Conservation (phyloP, 1,284 basidiomycete genomes). For the Fomes fomentarius region DNA sequence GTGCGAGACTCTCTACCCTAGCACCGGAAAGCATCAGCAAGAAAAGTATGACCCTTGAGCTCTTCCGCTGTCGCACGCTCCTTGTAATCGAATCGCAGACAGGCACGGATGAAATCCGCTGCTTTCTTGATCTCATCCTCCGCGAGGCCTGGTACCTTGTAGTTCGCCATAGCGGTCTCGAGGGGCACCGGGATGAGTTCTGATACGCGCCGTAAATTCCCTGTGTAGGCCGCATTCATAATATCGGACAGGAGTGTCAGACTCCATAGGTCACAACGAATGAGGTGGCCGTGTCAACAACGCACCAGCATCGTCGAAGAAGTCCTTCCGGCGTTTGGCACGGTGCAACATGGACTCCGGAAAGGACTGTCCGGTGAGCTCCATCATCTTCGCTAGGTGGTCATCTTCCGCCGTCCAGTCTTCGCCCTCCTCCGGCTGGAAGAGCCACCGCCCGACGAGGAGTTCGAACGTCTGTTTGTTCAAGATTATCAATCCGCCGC, state of each 20-base stretch:
- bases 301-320: slow-evolving; percentile 21
- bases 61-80: slow-evolving; percentile 10
- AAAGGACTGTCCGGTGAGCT: slow-evolving; percentile 22
- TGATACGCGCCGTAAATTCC: slow-evolving; percentile 13
- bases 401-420: slow-evolving; percentile 21
- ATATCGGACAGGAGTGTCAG: neutral
- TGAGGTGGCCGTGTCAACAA: too few species aligned
- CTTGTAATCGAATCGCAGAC: slow-evolving; percentile 15
- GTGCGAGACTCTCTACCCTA: too few species aligned
- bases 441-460: slow-evolving; percentile 25
- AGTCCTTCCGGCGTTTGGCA: slow-evolving; percentile 9
- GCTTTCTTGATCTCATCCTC: slow-evolving; percentile 13
- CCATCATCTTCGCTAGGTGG: slow-evolving; percentile 27
- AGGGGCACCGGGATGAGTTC: slow-evolving; percentile 9
- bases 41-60: too few species aligned
- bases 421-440: slow-evolving; percentile 21
- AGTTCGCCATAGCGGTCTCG: slow-evolving; percentile 12
- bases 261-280: too few species aligned
- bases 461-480: slow-evolving; percentile 24
- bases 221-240: neutral
- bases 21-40: too few species aligned
- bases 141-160: slow-evolving; percentile 17
- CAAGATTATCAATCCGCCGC: neutral
- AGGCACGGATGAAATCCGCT: slow-evolving; percentile 22
- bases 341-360: slow-evolving; percentile 9